A percentile compares a stretch with the other conserved stretches of the same genome.
phyloP scores from a whole-genome alignment of 495 filamentous ascomycete genomes.

The Jackrogersella minutella region DNA sequence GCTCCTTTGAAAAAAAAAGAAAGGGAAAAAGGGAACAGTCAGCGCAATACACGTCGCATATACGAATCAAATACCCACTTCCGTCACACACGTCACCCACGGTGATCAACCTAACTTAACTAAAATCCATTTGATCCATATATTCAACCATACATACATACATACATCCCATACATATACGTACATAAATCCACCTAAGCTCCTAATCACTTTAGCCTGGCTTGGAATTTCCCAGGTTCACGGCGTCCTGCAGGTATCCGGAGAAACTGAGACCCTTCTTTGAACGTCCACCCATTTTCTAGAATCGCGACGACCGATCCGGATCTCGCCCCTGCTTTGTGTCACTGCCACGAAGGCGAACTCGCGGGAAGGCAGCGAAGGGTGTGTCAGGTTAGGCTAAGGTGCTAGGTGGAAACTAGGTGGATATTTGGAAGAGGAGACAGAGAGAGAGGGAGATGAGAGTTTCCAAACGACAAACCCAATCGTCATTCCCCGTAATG shows the following conservation, averaged over 20 bases:
- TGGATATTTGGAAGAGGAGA: slow-evolving; percentile 10
- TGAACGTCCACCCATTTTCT: slow-evolving; percentile 24
- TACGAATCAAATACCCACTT: slow-evolving; percentile 25
- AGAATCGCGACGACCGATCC: slow-evolving; percentile 28
- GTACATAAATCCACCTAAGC: slow-evolving; percentile 17
- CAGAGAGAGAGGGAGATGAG: slow-evolving; percentile 23
- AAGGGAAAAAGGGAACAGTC: slow-evolving; percentile 15
- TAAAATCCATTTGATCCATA: slow-evolving; percentile 8
- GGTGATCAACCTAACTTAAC: slow-evolving; percentile 26
- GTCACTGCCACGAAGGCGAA: slow-evolving; percentile 14
- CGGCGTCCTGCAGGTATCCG: slow-evolving; percentile 33
- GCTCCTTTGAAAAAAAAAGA: slow-evolving; percentile 31
- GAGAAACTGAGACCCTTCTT: slow-evolving; percentile 29
- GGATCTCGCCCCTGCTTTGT: slow-evolving; percentile 30
- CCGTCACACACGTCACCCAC: slow-evolving; percentile 34
- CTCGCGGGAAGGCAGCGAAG: slow-evolving; percentile 24
- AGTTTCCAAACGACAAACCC: slow-evolving; percentile 26
- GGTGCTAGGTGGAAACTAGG: no score
- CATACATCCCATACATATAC: no score
- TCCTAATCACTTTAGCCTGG: background rate
- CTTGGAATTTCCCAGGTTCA: background rate
- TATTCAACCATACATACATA: no score
- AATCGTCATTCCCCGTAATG: slow-evolving; percentile 26
- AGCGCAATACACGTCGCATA: slow-evolving; percentile 35
- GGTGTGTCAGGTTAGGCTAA: background rate